Conservation (phyloP, 2,329 filamentous ascomycete species). For the Pestalotiopsis sp. region DNA sequence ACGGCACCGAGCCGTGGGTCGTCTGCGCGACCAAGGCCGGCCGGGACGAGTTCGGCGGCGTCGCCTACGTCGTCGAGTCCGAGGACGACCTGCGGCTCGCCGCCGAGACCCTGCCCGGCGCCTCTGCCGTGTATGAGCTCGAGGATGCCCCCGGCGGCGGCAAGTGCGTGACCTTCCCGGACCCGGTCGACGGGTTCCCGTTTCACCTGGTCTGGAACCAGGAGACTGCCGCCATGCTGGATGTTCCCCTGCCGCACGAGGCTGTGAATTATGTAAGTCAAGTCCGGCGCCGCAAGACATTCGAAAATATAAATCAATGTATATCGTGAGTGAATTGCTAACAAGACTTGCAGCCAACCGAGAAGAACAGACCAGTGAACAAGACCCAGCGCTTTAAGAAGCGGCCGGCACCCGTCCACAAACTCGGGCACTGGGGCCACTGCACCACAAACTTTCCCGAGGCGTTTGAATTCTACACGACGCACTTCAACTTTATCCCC, state of each 20-base stretch:
- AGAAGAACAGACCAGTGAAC: slow-evolving; percentile 51
- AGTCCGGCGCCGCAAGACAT: too few relatives aligned
- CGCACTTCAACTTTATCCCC: slow-evolving; percentile 52
- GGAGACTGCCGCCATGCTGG: slow-evolving; percentile 34
- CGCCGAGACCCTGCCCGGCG: slow-evolving; percentile 44
- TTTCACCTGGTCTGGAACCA: slow-evolving; percentile 62
- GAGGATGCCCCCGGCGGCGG: slow-evolving; percentile 55
- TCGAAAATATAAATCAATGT: background rate
- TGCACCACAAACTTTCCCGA: slow-evolving; percentile 53
- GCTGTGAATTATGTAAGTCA: slow-evolving; percentile 47
- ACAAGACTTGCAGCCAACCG: slow-evolving; percentile 34
- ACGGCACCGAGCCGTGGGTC: slow-evolving; percentile 61
- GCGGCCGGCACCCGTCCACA: slow-evolving; percentile 50
- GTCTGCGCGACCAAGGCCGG: slow-evolving; percentile 52
- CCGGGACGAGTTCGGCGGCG: slow-evolving; percentile 55
- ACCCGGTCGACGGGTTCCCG: slow-evolving; percentile 57
- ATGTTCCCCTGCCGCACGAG: slow-evolving; percentile 40
- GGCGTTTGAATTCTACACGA: slow-evolving; percentile 50
- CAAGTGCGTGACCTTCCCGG: slow-evolving; percentile 51
- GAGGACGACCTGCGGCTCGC: slow-evolving; percentile 56
- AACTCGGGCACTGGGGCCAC: slow-evolving; percentile 57
- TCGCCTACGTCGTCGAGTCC: slow-evolving; percentile 58
- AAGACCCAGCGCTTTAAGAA: slow-evolving; percentile 54
- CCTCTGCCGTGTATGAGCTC: slow-evolving; percentile 48
- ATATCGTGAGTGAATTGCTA: background rate